Evolutionary conservation across 1,284 basidiomycete genomes (phyloP), one percentile per base, ranked within the genome.

Genomic region (Rhodotorula glutinis): DNA sequence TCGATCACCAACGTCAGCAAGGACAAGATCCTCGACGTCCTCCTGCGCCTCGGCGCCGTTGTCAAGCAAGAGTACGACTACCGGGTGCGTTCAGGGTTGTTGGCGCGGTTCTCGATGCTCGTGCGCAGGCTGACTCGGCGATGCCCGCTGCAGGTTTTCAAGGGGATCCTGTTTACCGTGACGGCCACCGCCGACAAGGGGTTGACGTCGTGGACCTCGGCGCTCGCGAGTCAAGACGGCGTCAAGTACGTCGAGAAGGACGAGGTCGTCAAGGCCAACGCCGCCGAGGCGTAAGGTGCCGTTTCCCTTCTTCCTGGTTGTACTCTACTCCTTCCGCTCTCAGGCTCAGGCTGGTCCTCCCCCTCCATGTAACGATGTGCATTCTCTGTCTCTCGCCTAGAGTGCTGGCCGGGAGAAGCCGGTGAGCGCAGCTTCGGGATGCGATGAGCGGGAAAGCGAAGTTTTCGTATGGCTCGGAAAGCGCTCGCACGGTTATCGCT

Each of bases 191-290:
- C 43, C n/a, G 69, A 68, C 62, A 53, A 63, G 25, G 63, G 70
- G n/a, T 38, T 66, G 4, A 25, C 33, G 9, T 52, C 61, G 53
- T 71, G 70, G 70, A 52, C 61, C 9, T 0, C 44, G 0, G 29
- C 53, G 4, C 29, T 71, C 2, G 19, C 27, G 4, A 59, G 43
- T 33, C 33, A 60, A 30, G 61, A 61, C 3, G 70, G 70, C 33
- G 66, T 71, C 58, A 71, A 68, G 61, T 60, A 60, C n/a, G 63
- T 71, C 53, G 70, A 71, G 59, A 44, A 56, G 43, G 70, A 71
- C 47, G 44, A 46, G 52, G 46, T 63, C 17, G 63, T 71, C 27
- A 33, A 33, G 33, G 53, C 53, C 11, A 55, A 55, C 38, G 27
- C 38, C 33, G 33, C 7, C 33, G 33, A 38, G 7, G 33, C 33